Conservation (phyloP, 768 basidiomycete genomes). For the Coprinellus aureogranulatus region DNA sequence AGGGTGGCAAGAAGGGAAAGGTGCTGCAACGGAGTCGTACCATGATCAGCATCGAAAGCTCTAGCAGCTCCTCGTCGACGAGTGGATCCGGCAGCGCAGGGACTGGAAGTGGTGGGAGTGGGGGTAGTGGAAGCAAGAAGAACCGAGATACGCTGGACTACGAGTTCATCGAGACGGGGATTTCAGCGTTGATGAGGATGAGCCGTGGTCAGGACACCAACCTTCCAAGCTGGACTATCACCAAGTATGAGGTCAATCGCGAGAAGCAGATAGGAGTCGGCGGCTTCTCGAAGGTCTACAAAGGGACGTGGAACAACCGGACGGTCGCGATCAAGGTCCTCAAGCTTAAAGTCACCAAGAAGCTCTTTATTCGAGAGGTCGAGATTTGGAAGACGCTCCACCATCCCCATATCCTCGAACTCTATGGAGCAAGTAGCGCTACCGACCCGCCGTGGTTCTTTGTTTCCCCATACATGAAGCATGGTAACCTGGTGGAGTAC, state of each 20-base stretch:
- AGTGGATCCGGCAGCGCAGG: not conserved
- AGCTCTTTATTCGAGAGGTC: conserved; percentile 68
- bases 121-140: conserved; percentile 7
- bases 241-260: conserved; percentile 62
- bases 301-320: conserved; percentile 67
- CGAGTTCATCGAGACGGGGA: conserved; percentile 70
- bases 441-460: conserved; percentile 74
- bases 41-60: conserved; percentile 24
- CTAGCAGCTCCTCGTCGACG: conserved; percentile 2
- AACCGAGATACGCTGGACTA: conserved; percentile 47
- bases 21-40: conserved; percentile 19
- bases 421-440: conserved; percentile 77
- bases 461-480: conserved; percentile 68
- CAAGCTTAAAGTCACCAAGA: conserved; percentile 54
- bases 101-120: conserved; percentile 7
- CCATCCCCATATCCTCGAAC: conserved; percentile 68
- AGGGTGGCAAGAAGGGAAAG: not conserved
- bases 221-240: conserved; percentile 77
- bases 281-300: conserved; percentile 75
- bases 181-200: conserved; percentile 67
- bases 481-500: conserved; percentile 62
- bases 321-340: conserved; percentile 75
- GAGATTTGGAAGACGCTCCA: conserved; percentile 68
- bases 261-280: conserved; percentile 69
- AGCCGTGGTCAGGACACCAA: conserved; percentile 39